Evolutionary conservation across 176 grass and related monocot species (phyloP), one percentile per base, ranked within the genome.

Genomic region (Oryza australiensis): DNA sequence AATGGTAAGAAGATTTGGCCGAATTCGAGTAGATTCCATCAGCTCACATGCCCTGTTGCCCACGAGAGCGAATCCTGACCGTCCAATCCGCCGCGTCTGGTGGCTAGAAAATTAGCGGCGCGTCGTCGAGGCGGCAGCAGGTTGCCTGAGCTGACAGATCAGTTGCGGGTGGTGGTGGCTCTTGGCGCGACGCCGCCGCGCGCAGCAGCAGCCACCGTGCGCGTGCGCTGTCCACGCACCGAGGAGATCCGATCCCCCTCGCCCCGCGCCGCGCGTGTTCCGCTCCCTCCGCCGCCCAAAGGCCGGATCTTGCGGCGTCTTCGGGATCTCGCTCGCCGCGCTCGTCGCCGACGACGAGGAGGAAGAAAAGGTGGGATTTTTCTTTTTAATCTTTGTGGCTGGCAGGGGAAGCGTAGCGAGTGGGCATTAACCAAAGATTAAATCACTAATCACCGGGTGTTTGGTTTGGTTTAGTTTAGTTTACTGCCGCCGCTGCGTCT

Each of bases 171-270:
- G 53, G 55, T 60, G 53, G 53, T 55, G 48, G 48, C n/a, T 60
- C 55, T 84, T 89, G 87, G 64, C 87, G 23, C 75, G 68, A 84
- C 53, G 85, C 79, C n/a, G 72, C 8, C 27, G 22, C 24, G 41
- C 37, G 37, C 62, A 10, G 18, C 77, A 18, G 27, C 71, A 43
- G 5, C 15, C 34, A 40, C 3, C 9, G 78, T 70, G 77, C 30
- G 70, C 65, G 23, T 76, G 59, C 66, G 68, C 77, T 35, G 68
- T 29, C 69, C 53, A 64, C 71, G 30, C 59, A n/a, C n/a, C n/a
- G 57, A 43, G 75, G 34, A 26, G 24, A 59, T 59, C 55, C 8
- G 55, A 59, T 59, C 53, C 18, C 18, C 20, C 20, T 7, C 53
- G 5, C 20, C 35, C 35, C n/a, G 22, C 53, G 53, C 68, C 15